Conservation (phyloP, 345 rosid species). For the Salix koriyanagi region DNA sequence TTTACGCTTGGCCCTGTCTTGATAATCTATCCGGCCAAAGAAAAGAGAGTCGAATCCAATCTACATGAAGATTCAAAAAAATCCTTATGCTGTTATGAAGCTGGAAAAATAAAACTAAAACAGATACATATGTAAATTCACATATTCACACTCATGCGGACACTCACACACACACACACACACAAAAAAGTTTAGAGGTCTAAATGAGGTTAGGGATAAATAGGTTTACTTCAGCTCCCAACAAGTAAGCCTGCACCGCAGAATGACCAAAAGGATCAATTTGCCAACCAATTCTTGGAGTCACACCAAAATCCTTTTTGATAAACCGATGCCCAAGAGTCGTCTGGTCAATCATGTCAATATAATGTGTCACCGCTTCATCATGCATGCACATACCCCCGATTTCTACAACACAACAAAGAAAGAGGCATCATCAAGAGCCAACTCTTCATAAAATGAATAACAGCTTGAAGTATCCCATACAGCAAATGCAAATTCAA, state of each 20-base stretch:
- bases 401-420: conserved; percentile 52
- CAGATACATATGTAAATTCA: too few relatives aligned
- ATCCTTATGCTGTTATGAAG: conserved; percentile 6
- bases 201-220: conserved; percentile 2
- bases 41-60: conserved; percentile 89
- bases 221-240: conserved; percentile 74
- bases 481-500: background rate
- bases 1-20: conserved; percentile 78
- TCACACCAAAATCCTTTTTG: conserved; percentile 67
- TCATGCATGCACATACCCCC: conserved; percentile 99
- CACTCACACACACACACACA: too few relatives aligned
- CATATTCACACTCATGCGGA: too few relatives aligned
- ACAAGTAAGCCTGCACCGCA: conserved; percentile 92
- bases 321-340: conserved; percentile 89
- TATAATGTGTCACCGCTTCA: conserved; percentile 87
- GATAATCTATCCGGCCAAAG: conserved; percentile 94
- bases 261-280: conserved; percentile 99
- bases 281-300: conserved; percentile 99
- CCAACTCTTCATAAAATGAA: background rate
- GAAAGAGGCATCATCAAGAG: background rate
- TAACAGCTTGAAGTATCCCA: background rate
- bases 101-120: background rate
- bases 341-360: conserved; percentile 98
- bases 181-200: background rate
- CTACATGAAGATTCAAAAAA: conserved; percentile 34